These are phyloP conservation scores for Phytopythium vexans DNA, from an alignment of 352 stramenopile species.

Conservation along the genomic window DNA sequence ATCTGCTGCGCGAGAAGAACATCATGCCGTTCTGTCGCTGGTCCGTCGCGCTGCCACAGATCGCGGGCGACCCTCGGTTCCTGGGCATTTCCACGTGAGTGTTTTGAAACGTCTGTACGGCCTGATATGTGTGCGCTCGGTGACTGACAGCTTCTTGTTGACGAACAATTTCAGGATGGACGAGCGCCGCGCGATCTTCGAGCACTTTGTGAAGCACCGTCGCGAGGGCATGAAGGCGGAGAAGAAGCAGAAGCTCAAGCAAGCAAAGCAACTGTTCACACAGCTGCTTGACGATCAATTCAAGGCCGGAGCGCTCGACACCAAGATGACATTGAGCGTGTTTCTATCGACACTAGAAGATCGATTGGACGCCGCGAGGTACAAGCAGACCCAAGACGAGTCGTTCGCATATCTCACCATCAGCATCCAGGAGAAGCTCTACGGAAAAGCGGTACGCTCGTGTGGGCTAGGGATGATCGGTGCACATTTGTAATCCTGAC, in stretches of 20 bases:
- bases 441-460: slow-evolving; percentile 27
- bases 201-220: slow-evolving; percentile 73
- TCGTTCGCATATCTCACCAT: slow-evolving; percentile 34
- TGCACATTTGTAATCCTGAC: not conserved
- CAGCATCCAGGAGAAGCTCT: slow-evolving; percentile 54
- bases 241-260: slow-evolving; percentile 74
- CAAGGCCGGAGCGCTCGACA: slow-evolving; percentile 31
- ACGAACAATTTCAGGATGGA: slow-evolving; percentile 53
- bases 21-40: slow-evolving; percentile 85
- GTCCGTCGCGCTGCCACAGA: slow-evolving; percentile 73
- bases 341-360: slow-evolving; percentile 56
- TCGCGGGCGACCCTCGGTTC: slow-evolving; percentile 70
- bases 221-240: slow-evolving; percentile 72
- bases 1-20: slow-evolving; percentile 79
- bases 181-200: slow-evolving; percentile 72
- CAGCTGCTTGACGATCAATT: slow-evolving; percentile 49
- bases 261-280: slow-evolving; percentile 49
- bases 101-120: not conserved
- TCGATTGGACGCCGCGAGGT: slow-evolving; percentile 19
- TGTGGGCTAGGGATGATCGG: too few species aligned
- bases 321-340: slow-evolving; percentile 45
- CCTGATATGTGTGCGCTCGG: not conserved
- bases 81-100: slow-evolving; percentile 55
- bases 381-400: slow-evolving; percentile 36
- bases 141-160: slow-evolving; percentile 3